These are phyloP conservation scores for Boletus huronensis DNA, from an alignment of 768 basidiomycete species.

Conservation along the genomic window DNA sequence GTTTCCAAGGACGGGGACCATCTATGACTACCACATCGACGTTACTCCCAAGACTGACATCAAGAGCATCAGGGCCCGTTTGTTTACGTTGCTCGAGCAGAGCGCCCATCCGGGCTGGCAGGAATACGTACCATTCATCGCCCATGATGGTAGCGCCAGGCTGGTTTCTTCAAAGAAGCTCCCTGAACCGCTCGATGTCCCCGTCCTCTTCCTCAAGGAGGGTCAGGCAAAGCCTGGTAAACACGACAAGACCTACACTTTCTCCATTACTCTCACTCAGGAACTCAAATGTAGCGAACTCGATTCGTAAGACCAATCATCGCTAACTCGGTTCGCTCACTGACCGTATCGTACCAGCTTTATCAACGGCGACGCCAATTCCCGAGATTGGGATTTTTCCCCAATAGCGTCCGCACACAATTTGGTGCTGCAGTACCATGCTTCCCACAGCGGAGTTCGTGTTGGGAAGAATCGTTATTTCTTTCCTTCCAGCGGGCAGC, in stretches of 20 bases:
- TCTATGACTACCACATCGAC: slow-evolving; percentile 46
- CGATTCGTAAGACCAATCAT: slow-evolving; percentile 29
- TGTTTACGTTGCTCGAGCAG: slow-evolving; percentile 43
- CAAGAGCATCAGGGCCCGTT: slow-evolving; percentile 37
- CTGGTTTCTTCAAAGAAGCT: slow-evolving; percentile 40
- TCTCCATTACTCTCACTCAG: slow-evolving; percentile 33
- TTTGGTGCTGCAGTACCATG: slow-evolving; percentile 43
- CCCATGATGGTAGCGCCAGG: slow-evolving; percentile 42
- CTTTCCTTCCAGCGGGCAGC: slow-evolving; percentile 35
- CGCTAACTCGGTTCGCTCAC: neutral
- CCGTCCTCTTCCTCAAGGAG: slow-evolving; percentile 39
- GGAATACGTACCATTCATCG: slow-evolving; percentile 31
- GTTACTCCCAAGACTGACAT: slow-evolving; percentile 35
- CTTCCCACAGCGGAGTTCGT: slow-evolving; percentile 42
- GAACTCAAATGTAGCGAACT: slow-evolving; percentile 32
- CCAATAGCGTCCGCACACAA: slow-evolving; percentile 48
- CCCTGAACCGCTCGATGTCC: slow-evolving; percentile 34
- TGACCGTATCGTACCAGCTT: slow-evolving; percentile 30
- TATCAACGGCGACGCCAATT: slow-evolving; percentile 36
- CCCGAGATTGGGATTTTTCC: slow-evolving; percentile 37
- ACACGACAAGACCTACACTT: slow-evolving; percentile 34
- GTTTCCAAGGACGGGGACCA: slow-evolving; percentile 34
- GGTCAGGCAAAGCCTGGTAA: slow-evolving; percentile 34
- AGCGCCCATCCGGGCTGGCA: slow-evolving; percentile 36
- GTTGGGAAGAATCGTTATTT: slow-evolving; percentile 52